phyloP scores from a whole-genome alignment of 2,329 filamentous ascomycete species.

The Trichoderma brevicompactum region DNA sequence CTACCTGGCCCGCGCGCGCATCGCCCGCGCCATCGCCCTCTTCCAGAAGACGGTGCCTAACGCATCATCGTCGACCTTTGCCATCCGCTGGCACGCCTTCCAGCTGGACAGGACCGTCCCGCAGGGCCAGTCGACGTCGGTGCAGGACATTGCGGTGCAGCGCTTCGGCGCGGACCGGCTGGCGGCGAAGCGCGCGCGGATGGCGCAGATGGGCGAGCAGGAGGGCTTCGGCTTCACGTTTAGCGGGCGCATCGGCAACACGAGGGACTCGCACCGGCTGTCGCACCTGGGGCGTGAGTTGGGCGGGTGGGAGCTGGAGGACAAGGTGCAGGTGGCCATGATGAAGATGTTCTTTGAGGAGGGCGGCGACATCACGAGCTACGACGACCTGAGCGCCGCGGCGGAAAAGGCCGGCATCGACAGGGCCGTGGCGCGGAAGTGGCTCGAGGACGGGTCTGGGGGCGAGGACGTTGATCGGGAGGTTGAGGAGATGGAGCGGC shows the following conservation, averaged over 20 bases:
- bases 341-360: constrained; percentile 71
- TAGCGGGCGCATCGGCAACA: constrained; percentile 73
- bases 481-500: constrained; percentile 55
- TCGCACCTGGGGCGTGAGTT: constrained; percentile 68
- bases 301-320: constrained; percentile 52
- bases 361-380: constrained; percentile 65
- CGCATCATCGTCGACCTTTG: constrained; percentile 68
- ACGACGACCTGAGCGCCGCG: constrained; percentile 55
- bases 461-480: constrained; percentile 62
- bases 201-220: constrained; percentile 60
- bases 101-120: constrained; percentile 61
- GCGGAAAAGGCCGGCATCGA: constrained; percentile 60
- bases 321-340: constrained; percentile 62
- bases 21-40: constrained; percentile 70
- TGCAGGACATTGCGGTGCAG: constrained; percentile 56
- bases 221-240: constrained; percentile 77
- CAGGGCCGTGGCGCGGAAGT: constrained; percentile 54
- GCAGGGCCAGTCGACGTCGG: constrained; percentile 49
- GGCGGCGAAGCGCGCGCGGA: constrained; percentile 59
- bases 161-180: constrained; percentile 71
- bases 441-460: constrained; percentile 59
- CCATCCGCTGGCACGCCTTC: constrained; percentile 76
- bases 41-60: constrained; percentile 67
- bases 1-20: constrained; percentile 78
- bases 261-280: constrained; percentile 77